phyloP scores from a whole-genome alignment of 192 early-diverging fungal species.

The Backusella liffmaniae region DNA sequence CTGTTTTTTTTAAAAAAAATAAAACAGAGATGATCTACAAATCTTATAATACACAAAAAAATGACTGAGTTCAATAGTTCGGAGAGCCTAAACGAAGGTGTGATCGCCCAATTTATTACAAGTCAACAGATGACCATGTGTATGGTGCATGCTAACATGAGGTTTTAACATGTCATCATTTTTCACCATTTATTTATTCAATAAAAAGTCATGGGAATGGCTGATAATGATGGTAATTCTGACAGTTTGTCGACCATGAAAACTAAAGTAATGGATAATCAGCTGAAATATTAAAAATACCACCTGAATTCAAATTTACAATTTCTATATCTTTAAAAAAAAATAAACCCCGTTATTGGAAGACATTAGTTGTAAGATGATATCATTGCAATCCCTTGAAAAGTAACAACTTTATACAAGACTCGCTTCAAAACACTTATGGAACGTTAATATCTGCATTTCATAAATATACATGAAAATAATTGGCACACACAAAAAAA shows the following conservation, averaged over 20 bases:
- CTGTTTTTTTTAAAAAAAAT: neutral
- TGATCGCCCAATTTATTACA: neutral
- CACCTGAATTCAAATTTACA: neutral
- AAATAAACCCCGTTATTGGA: neutral
- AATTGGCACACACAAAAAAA: neutral
- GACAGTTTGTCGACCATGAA: no score
- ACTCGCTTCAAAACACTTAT: neutral
- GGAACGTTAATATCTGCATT: neutral
- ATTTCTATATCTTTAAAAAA: neutral
- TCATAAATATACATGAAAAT: neutral
- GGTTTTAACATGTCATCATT: neutral
- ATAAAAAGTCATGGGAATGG: no score
- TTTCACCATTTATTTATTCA: no score
- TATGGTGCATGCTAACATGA: neutral
- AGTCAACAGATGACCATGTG: neutral
- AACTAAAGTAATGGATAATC: no score
- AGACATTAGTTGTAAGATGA: neutral
- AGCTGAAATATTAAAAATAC: no score
- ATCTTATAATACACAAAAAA: neutral
- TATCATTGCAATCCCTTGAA: neutral
- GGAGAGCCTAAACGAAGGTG: neutral
- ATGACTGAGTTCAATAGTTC: neutral
- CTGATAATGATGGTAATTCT: no score
- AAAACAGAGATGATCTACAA: neutral
- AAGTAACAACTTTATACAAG: neutral